Evolutionary conservation across 2,329 filamentous ascomycete genomes (phyloP).

Genomic region (Trichoderma asperellum): DNA sequence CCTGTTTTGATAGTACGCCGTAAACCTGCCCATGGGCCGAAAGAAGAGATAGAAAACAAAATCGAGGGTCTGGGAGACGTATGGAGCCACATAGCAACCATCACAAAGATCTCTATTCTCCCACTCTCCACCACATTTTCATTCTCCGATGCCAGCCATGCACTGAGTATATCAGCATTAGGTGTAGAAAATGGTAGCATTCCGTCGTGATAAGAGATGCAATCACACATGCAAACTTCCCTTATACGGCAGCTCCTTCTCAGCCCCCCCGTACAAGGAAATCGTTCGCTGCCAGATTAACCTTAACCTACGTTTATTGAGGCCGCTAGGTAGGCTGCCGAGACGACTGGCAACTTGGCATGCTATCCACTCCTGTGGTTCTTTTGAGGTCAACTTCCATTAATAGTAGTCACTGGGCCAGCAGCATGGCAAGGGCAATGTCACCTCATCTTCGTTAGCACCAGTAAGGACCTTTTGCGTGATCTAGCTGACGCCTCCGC

Average conservation of each 20-base stretch:
- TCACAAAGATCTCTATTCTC: neutral
- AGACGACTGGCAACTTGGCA: neutral
- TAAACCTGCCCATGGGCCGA: neutral
- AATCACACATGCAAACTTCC: neutral
- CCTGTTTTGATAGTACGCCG: neutral
- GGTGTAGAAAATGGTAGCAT: neutral
- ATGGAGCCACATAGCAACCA: neutral
- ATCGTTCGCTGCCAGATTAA: neutral
- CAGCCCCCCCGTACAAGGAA: neutral
- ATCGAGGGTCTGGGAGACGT: neutral
- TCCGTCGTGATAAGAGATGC: neutral
- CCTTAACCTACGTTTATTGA: slow-evolving; percentile 6
- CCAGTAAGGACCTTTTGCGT: neutral
- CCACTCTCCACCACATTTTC: neutral
- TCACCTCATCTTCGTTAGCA: neutral
- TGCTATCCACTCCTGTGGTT: neutral
- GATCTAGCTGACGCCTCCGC: neutral
- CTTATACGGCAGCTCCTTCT: neutral
- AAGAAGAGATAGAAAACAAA: neutral
- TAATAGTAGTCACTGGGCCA: neutral
- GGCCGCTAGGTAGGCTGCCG: neutral
- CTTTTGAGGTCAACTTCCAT: neutral
- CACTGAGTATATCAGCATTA: neutral
- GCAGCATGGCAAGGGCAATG: neutral
- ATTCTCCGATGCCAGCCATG: neutral